Conservation (phyloP, 1,284 basidiomycete genomes). For the Pyrrhoderma noxium region DNA sequence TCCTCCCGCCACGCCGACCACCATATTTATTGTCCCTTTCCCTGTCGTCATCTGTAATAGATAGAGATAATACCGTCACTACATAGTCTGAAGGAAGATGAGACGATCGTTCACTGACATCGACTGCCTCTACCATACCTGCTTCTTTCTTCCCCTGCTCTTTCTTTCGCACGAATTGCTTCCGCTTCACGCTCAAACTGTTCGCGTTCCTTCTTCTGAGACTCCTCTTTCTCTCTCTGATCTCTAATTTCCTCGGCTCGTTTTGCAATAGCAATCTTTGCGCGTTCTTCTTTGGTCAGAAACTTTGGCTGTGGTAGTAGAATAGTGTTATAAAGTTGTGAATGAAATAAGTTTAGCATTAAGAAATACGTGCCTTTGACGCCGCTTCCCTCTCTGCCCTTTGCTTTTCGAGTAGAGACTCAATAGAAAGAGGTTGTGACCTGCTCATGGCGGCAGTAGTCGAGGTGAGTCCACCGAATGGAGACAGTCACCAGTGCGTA, state of each 20-base stretch:
- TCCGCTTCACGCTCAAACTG: conserved; percentile 71
- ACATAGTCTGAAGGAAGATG: conserved; percentile 14
- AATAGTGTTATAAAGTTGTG: conserved; percentile 7
- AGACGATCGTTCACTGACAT: conserved; percentile 34
- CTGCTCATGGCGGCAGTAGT: conserved; percentile 30
- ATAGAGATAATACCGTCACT: conserved; percentile 19
- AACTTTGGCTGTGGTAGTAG: conserved; percentile 66
- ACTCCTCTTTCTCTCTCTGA: conserved; percentile 57
- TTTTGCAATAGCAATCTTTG: conserved; percentile 80
- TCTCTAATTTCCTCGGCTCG: conserved; percentile 73
- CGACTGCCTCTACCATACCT: conserved; percentile 38
- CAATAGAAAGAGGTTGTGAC: conserved; percentile 72
- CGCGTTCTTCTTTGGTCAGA: conserved; percentile 81
- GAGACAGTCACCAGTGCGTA: not conserved
- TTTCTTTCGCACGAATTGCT: conserved; percentile 45
- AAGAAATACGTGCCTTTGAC: conserved; percentile 55
- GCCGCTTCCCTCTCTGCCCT: conserved; percentile 82
- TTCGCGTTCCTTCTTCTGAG: conserved; percentile 51
- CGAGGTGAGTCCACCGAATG: not conserved
- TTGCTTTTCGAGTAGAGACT: conserved; percentile 80
- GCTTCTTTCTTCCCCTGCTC: conserved; percentile 29
- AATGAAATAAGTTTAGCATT: no score
- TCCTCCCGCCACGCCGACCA: conserved; percentile 21
- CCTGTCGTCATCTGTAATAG: conserved; percentile 49
- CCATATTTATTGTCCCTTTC: conserved; percentile 26